These are phyloP conservation scores for Telfairia occidentalis DNA, from an alignment of 331 rosid species.

Conservation along the genomic window DNA sequence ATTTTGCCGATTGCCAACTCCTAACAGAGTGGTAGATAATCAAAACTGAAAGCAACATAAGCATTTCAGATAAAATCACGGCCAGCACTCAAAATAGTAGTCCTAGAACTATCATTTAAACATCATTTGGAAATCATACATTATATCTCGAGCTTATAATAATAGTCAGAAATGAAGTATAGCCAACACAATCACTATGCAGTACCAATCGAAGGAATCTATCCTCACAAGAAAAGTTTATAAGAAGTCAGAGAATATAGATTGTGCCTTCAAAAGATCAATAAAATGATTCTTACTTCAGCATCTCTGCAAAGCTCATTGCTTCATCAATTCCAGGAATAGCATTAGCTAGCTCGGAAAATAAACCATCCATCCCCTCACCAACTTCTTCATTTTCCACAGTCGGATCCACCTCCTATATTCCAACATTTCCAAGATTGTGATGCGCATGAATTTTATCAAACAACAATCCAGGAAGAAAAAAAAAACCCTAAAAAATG, in stretches of 20 bases:
- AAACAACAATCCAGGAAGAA: neutral
- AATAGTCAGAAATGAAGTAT: neutral
- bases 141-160: neutral
- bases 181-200: neutral
- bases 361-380: slow-evolving; percentile 74
- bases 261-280: slow-evolving; percentile 8
- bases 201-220: neutral
- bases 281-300: slow-evolving; percentile 47
- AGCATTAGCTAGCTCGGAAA: slow-evolving; percentile 82
- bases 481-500: neutral
- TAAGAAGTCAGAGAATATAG: neutral
- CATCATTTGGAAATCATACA: neutral
- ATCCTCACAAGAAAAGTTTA: neutral
- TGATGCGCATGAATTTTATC: neutral
- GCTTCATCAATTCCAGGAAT: slow-evolving; percentile 99
- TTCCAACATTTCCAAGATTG: slow-evolving; percentile 13
- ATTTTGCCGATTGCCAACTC: neutral
- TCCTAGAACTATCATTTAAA: neutral
- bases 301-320: slow-evolving; percentile 99
- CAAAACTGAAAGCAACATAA: neutral
- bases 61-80: neutral
- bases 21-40: neutral
- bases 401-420: slow-evolving; percentile 92
- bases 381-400: slow-evolving; percentile 67
- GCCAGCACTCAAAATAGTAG: neutral